Conservation (phyloP, 495 filamentous ascomycete genomes). For the Ascobolus immersus region DNA sequence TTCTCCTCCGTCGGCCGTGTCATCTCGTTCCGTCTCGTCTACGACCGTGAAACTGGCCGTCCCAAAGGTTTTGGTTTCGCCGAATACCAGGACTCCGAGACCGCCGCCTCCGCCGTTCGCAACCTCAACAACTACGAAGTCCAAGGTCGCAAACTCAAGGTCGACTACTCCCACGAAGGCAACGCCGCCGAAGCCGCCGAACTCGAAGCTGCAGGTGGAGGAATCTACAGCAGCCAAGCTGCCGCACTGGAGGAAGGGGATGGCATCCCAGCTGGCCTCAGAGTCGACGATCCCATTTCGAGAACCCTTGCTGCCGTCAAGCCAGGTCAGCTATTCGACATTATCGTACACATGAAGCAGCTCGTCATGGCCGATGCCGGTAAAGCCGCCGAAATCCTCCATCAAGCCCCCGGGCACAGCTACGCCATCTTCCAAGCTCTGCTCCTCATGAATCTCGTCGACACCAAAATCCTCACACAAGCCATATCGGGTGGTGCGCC, state of each 20-base stretch:
- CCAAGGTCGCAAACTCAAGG: slow-evolving; percentile 79
- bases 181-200: slow-evolving; percentile 20
- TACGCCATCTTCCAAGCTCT: slow-evolving; percentile 93
- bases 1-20: slow-evolving; percentile 72
- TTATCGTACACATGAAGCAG: slow-evolving; percentile 80
- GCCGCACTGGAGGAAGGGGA: too few relatives aligned
- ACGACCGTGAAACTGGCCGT: slow-evolving; percentile 81
- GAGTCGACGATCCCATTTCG: slow-evolving; percentile 71
- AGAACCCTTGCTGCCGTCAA: slow-evolving; percentile 65
- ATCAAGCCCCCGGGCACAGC: slow-evolving; percentile 71
- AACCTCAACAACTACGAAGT: slow-evolving; percentile 92
- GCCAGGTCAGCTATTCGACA: slow-evolving; percentile 73
- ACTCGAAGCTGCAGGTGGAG: too few relatives aligned
- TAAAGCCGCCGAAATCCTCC: slow-evolving; percentile 65
- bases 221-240: too few relatives aligned
- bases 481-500: slow-evolving; percentile 14
- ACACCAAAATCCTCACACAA: slow-evolving; percentile 19
- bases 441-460: slow-evolving; percentile 78
- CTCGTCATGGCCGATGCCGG: slow-evolving; percentile 54
- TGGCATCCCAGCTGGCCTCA: slow-evolving; percentile 54
- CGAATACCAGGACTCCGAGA: slow-evolving; percentile 73
- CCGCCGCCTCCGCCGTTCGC: slow-evolving; percentile 77
- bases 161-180: slow-evolving; percentile 85
- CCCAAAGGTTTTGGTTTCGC: slow-evolving; percentile 95
- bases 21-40: slow-evolving; percentile 77